Conservation (phyloP, 2,329 filamentous ascomycete genomes). For the Sporothrix protearum region DNA sequence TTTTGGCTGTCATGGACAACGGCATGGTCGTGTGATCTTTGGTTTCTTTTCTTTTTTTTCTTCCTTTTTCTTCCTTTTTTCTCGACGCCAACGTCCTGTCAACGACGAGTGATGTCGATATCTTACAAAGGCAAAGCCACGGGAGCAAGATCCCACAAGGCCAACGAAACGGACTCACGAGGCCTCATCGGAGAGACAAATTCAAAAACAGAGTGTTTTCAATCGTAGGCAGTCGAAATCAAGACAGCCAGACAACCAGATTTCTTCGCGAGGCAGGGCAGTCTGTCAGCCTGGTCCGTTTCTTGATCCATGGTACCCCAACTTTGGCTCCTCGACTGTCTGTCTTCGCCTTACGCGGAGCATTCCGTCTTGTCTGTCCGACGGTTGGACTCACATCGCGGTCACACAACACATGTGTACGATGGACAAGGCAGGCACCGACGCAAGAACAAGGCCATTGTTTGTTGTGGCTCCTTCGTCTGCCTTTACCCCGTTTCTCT, state of each 20-base stretch:
- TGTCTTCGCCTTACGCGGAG: not conserved
- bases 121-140: not conserved
- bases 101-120: no score
- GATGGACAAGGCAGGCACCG: not conserved
- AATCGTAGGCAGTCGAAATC: not conserved
- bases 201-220: not conserved
- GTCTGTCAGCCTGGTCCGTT: not conserved
- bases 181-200: not conserved
- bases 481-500: not conserved
- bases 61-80: not conserved
- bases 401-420: not conserved
- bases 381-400: not conserved
- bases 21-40: not conserved
- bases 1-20: not conserved
- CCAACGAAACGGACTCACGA: not conserved
- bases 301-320: not conserved
- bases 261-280: not conserved
- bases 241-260: not conserved
- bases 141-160: not conserved
- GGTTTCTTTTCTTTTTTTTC: no score
- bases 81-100: not conserved
- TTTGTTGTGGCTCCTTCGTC: not conserved
- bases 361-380: not conserved
- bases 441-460: not conserved
- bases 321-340: not conserved